Evolutionary conservation across 768 basidiomycete species (phyloP).

Genomic region (Hericium rajendrae): DNA sequence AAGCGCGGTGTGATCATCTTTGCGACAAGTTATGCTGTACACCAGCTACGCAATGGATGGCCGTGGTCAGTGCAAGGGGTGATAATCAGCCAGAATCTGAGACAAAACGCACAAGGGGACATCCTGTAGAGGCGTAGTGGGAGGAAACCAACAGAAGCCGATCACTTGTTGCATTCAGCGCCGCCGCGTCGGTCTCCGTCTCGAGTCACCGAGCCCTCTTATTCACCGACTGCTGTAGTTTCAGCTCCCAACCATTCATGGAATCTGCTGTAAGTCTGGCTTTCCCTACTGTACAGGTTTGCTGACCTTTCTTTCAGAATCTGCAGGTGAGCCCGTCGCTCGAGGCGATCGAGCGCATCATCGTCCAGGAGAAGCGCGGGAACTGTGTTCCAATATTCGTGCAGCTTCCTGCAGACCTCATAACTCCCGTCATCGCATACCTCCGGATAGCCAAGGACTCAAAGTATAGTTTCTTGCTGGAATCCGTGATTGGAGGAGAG

Average conservation of each 20-base stretch:
- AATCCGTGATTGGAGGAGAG: conserved; percentile 87
- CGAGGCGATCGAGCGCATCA: conserved; percentile 64
- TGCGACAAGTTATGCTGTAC: not conserved
- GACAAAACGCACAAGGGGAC: not conserved
- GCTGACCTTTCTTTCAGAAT: conserved; percentile 32
- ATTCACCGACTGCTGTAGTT: not conserved
- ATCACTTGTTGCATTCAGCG: not conserved
- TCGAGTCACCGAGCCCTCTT: no score
- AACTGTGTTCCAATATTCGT: conserved; percentile 92
- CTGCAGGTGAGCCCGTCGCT: conserved; percentile 64
- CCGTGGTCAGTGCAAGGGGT: not conserved
- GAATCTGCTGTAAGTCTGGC: conserved; percentile 18
- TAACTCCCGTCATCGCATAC: conserved; percentile 96
- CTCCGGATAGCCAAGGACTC: conserved; percentile 87
- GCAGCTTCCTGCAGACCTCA: conserved; percentile 88
- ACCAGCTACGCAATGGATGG: not conserved
- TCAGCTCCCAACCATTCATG: conserved; percentile 2
- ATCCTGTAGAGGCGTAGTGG: not conserved
- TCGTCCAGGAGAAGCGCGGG: conserved; percentile 73
- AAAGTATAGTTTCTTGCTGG: conserved; percentile 90
- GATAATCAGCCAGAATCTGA: not conserved
- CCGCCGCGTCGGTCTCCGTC: not conserved
- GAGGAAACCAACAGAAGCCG: not conserved
- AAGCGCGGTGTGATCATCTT: conserved; percentile 73
- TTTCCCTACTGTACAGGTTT: not conserved